These are phyloP conservation scores for Orobanche coerulescens DNA, from an alignment of 257 asterid genomes.

Conservation along the genomic window DNA sequence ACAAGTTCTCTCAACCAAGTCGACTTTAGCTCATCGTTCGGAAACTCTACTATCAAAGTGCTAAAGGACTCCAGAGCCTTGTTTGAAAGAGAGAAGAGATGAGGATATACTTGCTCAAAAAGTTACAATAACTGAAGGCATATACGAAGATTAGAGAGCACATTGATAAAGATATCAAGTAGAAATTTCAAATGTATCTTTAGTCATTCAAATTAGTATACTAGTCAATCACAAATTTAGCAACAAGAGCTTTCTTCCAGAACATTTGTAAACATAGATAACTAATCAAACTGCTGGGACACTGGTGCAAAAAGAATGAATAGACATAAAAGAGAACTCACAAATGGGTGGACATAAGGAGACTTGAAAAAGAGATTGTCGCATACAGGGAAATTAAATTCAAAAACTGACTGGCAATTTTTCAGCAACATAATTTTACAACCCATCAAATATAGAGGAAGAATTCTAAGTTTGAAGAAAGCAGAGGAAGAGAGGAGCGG, in stretches of 20 bases:
- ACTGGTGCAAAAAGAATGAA: no score
- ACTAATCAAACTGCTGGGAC: not conserved
- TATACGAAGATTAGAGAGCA: slow-evolving; percentile 1
- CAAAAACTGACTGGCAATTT: not conserved
- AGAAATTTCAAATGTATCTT: slow-evolving; percentile 3
- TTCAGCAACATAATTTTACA: slow-evolving; percentile 12
- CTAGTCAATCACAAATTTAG: not conserved
- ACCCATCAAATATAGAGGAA: slow-evolving; percentile 8
- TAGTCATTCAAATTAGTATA: not conserved
- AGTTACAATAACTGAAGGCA: slow-evolving; percentile 7
- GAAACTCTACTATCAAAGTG: slow-evolving; percentile 76
- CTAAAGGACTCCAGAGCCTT: slow-evolving; percentile 89
- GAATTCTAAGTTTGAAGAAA: not conserved
- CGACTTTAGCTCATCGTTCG: slow-evolving; percentile 65
- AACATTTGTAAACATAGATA: not conserved
- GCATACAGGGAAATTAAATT: no score
- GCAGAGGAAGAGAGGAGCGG: not conserved
- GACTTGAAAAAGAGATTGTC: not conserved
- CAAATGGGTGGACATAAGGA: not conserved
- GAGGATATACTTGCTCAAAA: slow-evolving; percentile 15
- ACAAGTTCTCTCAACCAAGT: slow-evolving; percentile 81
- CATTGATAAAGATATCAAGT: slow-evolving; percentile 16
- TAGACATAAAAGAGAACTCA: not conserved
- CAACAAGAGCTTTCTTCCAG: not conserved
- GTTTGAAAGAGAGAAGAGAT: slow-evolving; percentile 21